Base-by-base conservation (phyloP, 2,329 filamentous ascomycete genomes). In the Lasiodiplodia gonubiensis region DNA sequence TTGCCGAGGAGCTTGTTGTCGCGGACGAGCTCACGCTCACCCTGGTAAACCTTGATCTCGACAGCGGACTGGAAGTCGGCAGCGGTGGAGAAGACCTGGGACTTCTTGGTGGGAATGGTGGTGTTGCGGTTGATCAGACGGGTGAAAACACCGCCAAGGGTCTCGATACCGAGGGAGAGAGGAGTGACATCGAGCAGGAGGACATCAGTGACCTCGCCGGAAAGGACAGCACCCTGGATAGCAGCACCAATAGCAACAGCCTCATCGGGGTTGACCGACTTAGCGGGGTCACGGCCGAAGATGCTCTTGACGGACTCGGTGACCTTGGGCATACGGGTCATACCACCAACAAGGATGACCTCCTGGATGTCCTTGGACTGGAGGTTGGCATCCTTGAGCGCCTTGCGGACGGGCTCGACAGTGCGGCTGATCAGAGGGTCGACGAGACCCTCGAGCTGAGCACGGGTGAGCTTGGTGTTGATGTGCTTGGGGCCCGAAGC, bases 301-400 rank as follows among this genome's bases (percentile, higher is more conserved):
- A 97, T 94, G 85, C 85, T 89, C 91, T 97, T 97, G 81, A 97
- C 94, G 53, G 93, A 95, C 85, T 97, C 93, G 71, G 89, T 87
- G 73, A 98, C 94, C 91, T 97, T 97, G 80, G 94, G 94, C 94
- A 98, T 98, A 86, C 94, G 94, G 75, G 94, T 97, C 94, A 97
- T 97, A 84, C 94, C 94, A 89, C 94, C 94, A 67, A 98, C 94
- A 52, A 98, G 90, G 80, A 98, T 97, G 74, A 98, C 92, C 80
- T 98, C 94, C 84, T 97, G 92, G 79, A 98, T 96, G 70, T 97
- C 94, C 85, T 93, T 96, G 74, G 94, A 89, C 81, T 92, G 86
- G 55, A 98, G 89, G 82, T 90, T 89, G 80, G 94, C 94, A 82
- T 98, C 94, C 89, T 97, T 97, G 69, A 98, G 86, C 23, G 94